Base-by-base conservation (phyloP, 129 eudicot genomes). In the Lonicera japonica region DNA sequence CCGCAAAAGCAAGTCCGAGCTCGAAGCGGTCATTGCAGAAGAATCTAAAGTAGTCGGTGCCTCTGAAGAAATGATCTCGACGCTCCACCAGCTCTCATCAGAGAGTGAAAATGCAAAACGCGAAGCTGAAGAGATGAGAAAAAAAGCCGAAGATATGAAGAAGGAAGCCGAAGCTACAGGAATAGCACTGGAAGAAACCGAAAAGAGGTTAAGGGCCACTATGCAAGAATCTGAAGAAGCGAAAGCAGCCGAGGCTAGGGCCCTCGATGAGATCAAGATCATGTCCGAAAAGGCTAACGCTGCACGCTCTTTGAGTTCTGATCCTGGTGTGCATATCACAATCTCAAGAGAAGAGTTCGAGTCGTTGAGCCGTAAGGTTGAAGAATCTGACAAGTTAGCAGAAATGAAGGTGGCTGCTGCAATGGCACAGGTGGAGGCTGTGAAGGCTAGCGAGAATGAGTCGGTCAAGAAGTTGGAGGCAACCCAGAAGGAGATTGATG, bases 361-460 rank as follows among this genome's bases (percentile, higher is more conserved):
- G 73, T 77, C 89, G 1, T 60, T 94, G 67, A 85, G 86, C 65
- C 60, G 87, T n/a, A 94, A 88, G 55, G 95, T 80, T 25, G 89
- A 75, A 40, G 99, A 85, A 67, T 81, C 96, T 0, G 87, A 80
- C 36, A 85, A 78, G 57, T 56, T 94, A 13, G 78, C 96, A 9
- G 86, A 66, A 9, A 78, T 94, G 83, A 94, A 79, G 67, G 95
- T 94, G 25, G 95, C 73, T 9, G 99, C 99, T 15, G 99, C 99
- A 11, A 68, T 83, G 79, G 96, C 99, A 21, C 99, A 88, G 63
- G 96, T 76, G 59, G 99, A 88, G 56, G 96, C 99, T 9, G 95
- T 88, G 70, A 85, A 72, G 64, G 95, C 99, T 0, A 88, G 96
- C 39, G 96, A 94, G 73, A 75, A 85, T 43, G 99, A 94, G 70